Evolutionary conservation across 1,284 basidiomycete species (phyloP).

Genomic region (Porodaedalea pini): DNA sequence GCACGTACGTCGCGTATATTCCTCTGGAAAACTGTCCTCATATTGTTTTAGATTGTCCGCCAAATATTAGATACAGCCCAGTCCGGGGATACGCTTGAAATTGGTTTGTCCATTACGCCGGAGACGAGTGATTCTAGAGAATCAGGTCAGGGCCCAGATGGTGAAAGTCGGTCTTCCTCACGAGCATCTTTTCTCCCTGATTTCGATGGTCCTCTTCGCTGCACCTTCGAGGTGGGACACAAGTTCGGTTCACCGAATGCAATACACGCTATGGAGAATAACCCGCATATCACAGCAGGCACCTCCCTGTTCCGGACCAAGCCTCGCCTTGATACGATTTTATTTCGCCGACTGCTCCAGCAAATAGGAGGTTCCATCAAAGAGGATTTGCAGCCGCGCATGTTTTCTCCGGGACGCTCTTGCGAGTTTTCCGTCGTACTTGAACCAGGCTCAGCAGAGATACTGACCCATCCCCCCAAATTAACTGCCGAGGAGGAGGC

Average conservation of each 20-base stretch:
- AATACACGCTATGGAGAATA: neutral
- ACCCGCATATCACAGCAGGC: neutral
- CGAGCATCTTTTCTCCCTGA: slow-evolving; percentile 24
- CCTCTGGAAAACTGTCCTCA: slow-evolving; percentile 22
- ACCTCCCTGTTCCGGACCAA: slow-evolving; percentile 34
- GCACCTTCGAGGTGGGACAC: slow-evolving; percentile 57
- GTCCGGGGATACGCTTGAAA: slow-evolving; percentile 80
- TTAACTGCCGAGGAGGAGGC: slow-evolving; percentile 43
- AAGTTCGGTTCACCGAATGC: slow-evolving; percentile 29
- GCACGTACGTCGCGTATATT: slow-evolving; percentile 60
- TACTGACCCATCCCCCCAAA: slow-evolving; percentile 30
- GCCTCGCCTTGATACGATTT: slow-evolving; percentile 58
- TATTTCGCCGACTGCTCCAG: slow-evolving; percentile 63
- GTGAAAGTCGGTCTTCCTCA: slow-evolving; percentile 26
- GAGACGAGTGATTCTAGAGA: slow-evolving; percentile 25
- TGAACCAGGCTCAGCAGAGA: slow-evolving; percentile 47
- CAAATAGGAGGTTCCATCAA: slow-evolving; percentile 64
- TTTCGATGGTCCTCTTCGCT: slow-evolving; percentile 36
- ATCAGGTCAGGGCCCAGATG: slow-evolving; percentile 21
- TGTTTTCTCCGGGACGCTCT: slow-evolving; percentile 42
- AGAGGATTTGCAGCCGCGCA: slow-evolving; percentile 42
- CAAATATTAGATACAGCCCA: slow-evolving; percentile 72
- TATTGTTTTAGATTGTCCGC: slow-evolving; percentile 63
- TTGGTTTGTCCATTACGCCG: slow-evolving; percentile 72
- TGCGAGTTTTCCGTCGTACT: slow-evolving; percentile 55